phyloP scores from a whole-genome alignment of 306 rosid genomes.

The Cicer pinnatifidum region DNA sequence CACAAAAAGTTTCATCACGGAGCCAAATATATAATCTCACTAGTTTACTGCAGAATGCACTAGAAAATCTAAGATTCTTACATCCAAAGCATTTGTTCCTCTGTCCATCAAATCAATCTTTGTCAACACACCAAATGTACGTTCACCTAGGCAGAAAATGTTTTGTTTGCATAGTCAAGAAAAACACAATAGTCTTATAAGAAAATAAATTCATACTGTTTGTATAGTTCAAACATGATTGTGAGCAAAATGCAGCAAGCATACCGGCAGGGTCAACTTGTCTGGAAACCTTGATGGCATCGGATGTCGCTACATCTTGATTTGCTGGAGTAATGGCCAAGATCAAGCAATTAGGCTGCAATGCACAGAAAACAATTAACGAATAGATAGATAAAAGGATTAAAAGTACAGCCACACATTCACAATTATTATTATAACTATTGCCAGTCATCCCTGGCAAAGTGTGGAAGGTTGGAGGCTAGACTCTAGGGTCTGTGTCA shows the following conservation, averaged over 20 bases:
- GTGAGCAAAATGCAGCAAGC: conserved; percentile 30
- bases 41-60: conserved; percentile 32
- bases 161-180: conserved; percentile 31
- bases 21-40: conserved; percentile 39
- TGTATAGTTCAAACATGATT: conserved; percentile 29
- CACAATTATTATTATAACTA: conserved; percentile 19
- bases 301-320: conserved; percentile 94
- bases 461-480: background rate
- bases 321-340: conserved; percentile 94
- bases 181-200: conserved; percentile 18
- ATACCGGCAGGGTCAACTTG: conserved; percentile 89
- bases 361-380: background rate
- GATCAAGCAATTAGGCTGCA: conserved; percentile 88
- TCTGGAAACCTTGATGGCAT: conserved; percentile 80
- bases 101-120: conserved; percentile 97
- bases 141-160: conserved; percentile 60
- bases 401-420: conserved; percentile 4
- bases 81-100: conserved; percentile 88
- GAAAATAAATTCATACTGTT: conserved; percentile 22
- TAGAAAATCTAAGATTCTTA: conserved; percentile 50
- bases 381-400: conserved; percentile 5
- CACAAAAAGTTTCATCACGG: background rate
- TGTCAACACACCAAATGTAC: conserved; percentile 91
- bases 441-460: background rate
- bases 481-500: background rate